A percentile compares a stretch with the other conserved stretches of the same genome.
Conservation (phyloP, 225 moss, liverwort and hornwort genomes). For the Marchantia polymorpha region DNA sequence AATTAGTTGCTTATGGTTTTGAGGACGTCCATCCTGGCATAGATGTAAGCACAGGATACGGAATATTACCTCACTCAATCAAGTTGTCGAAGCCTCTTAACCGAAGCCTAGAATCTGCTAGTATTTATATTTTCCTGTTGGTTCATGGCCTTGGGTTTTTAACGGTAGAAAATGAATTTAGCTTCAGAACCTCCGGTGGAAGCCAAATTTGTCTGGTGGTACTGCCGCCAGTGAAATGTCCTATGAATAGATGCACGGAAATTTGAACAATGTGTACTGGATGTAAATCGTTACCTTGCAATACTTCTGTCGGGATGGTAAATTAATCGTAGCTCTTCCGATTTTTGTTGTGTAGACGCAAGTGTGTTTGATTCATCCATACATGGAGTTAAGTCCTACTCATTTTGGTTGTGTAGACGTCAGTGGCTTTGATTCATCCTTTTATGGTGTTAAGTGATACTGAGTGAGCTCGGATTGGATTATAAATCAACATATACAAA, state of each 20-base stretch:
- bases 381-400: too few species aligned
- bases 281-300: neutral
- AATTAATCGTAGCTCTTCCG: neutral
- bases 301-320: neutral
- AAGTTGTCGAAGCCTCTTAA: neutral
- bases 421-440: too few species aligned
- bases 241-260: neutral
- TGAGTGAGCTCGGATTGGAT: too few species aligned
- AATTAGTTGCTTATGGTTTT: neutral
- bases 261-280: neutral
- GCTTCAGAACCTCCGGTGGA: neutral
- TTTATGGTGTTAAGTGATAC: too few species aligned
- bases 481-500: too few species aligned
- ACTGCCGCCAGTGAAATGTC: neutral
- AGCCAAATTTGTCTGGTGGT: neutral
- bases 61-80: neutral
- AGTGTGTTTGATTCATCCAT: too few species aligned
- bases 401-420: neutral
- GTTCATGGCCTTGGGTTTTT: neutral
- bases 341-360: neutral
- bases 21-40: neutral
- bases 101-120: neutral
- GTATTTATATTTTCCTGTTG: neutral
- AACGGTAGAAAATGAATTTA: neutral
- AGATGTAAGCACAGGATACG: slow-evolving; percentile 9